Evolutionary conservation across 495 filamentous ascomycete species (phyloP).

Genomic region (Lepraria neglecta): DNA sequence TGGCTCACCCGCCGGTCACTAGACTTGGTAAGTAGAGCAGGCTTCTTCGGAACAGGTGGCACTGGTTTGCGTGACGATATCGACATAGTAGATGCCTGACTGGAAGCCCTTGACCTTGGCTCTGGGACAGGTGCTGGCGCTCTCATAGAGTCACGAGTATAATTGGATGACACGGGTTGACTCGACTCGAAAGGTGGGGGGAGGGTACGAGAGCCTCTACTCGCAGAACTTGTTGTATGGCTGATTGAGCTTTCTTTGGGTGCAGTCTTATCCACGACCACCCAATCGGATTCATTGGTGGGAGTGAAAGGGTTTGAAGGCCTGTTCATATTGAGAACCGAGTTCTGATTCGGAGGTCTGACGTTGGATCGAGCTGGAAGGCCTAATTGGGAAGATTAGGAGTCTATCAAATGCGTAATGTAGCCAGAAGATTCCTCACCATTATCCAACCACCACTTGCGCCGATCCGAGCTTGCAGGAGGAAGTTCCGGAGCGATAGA

Average conservation of each 20-base stretch:
- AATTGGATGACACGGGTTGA: not conserved
- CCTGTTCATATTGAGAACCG: conserved; percentile 62
- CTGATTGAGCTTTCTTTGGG: not conserved
- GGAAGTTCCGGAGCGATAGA: conserved; percentile 75
- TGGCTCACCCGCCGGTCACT: not conserved
- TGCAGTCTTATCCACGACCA: conserved; percentile 40
- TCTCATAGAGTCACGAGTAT: not conserved
- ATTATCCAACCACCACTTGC: conserved; percentile 94
- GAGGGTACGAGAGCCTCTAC: not conserved
- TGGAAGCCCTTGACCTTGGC: not conserved
- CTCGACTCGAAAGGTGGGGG: not conserved
- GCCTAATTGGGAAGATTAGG: conserved; percentile 38
- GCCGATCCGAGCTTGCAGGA: conserved; percentile 78
- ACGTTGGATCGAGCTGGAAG: conserved; percentile 67
- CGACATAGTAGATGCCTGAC: conserved; percentile 15
- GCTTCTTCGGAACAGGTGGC: conserved; percentile 39
- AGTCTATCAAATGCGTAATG: not conserved
- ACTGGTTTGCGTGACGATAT: conserved; percentile 34
- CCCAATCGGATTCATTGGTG: conserved; percentile 72
- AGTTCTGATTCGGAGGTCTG: conserved; percentile 53
- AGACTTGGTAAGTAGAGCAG: conserved; percentile 28
- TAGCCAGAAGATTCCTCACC: conserved; percentile 24
- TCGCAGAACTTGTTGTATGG: not conserved
- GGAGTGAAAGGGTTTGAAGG: conserved; percentile 74
- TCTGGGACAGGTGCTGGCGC: not conserved